Evolutionary conservation across 2,329 filamentous ascomycete genomes (phyloP).

Genomic region (Purpureocillium takamizusanense): DNA sequence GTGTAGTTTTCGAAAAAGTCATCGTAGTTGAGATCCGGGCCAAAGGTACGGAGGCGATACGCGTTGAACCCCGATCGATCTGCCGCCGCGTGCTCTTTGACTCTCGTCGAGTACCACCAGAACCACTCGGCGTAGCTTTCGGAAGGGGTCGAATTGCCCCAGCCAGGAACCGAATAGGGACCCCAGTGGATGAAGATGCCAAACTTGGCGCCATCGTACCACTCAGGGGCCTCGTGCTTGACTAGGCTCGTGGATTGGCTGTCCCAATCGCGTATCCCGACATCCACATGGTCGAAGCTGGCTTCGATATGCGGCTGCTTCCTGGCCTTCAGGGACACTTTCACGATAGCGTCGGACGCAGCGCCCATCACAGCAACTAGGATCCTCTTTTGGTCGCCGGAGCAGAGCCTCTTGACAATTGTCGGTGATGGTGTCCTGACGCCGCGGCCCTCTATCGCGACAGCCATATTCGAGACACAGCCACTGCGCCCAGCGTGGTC

Average conservation of each 20-base stretch:
- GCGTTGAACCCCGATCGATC: conserved; percentile 34
- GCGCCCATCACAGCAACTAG: conserved; percentile 24
- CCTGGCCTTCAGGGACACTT: too few species aligned
- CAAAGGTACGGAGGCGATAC: too few species aligned
- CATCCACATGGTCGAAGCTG: too few species aligned
- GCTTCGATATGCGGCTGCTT: too few species aligned
- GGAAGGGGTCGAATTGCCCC: conserved; percentile 34
- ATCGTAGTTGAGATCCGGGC: too few species aligned
- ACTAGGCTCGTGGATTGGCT: conserved; percentile 17
- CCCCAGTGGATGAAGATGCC: conserved; percentile 56
- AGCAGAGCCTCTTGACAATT: conserved; percentile 28
- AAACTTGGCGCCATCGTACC: conserved; percentile 47
- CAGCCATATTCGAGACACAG: conserved; percentile 22
- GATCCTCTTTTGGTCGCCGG: conserved; percentile 32
- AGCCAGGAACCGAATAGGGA: conserved; percentile 44
- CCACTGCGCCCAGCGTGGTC: conserved; percentile 25
- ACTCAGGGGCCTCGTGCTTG: conserved; percentile 34
- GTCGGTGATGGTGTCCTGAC: conserved; percentile 34
- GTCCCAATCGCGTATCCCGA: too few species aligned
- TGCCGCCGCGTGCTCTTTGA: conserved; percentile 23
- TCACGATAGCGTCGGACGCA: too few species aligned
- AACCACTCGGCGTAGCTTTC: conserved; percentile 36
- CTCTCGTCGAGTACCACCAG: conserved; percentile 38
- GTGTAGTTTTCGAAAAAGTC: too few species aligned
- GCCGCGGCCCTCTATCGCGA: conserved; percentile 21